Base-by-base conservation (phyloP, 1,139 yeast genomes). In the Saccharomyces hybrid region DNA sequence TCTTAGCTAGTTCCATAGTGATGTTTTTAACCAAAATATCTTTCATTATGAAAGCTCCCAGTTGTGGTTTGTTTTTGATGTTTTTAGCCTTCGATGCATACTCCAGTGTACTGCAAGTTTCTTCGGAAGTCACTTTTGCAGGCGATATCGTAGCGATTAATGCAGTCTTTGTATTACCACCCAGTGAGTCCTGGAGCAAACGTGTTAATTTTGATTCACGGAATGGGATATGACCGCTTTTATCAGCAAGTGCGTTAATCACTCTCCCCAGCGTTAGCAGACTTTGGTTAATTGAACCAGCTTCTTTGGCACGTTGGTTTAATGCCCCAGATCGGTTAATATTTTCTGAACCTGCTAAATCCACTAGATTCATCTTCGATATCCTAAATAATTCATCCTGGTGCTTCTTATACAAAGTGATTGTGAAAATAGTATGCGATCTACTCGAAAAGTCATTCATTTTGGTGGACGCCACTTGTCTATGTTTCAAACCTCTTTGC, bases 261-360 rank as follows among this genome's bases (percentile, higher is more conserved):
- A 83, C 88, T 60, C 88, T 72, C 0, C 88, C 88, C 54, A 83
- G 72, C 1, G 87, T 82, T 34, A 83, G 69, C 53, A 83, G 73
- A 63, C 86, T 81, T 67, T 82, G 86, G 66, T 83, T 83, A 32
- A 83, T 83, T 1, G 83, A 80, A 0, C 86, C 87, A 0, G 88
- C 87, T 63, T 83, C 88, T 63, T 82, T 82, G 0, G 85, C 85
- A 53, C 86, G 66, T 62, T 79, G 82, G 56, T 80, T 78, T 51
- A 73, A 65, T 1, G 82, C 78, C 9, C 88, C 87, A 1, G 86
- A 81, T 58, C 82, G 70, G 63, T 78, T 78, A 47, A 83, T 79
- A 60, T 83, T 82, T 68, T 86, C 93, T 7, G 89, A 83, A 0
- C 93, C 95, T 0, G 93, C 95, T 57, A 86, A 76, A 73, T 86